Evolutionary conservation across 495 filamentous ascomycete species (phyloP).

Genomic region (Parathielavia appendiculata): DNA sequence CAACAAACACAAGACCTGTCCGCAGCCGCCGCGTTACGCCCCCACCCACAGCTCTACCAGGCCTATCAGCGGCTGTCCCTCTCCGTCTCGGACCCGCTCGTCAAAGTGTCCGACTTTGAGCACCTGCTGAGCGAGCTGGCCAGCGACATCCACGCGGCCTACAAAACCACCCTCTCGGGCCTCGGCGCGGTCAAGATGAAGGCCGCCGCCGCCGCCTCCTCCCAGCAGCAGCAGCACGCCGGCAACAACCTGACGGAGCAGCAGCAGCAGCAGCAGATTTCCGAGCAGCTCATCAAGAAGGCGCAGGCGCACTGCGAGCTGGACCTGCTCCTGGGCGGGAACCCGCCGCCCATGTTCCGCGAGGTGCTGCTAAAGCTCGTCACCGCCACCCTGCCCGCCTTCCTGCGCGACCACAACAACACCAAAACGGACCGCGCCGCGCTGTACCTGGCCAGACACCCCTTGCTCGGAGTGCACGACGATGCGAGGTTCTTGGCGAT

Average conservation of each 20-base stretch:
- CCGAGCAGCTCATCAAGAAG: constrained; percentile 37
- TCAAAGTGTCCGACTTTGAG: constrained; percentile 47
- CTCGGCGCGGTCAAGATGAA: constrained; percentile 29
- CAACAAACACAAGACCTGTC: constrained; percentile 19
- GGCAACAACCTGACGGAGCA: constrained; percentile 28
- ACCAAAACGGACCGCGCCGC: constrained; percentile 39
- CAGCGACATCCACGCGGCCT: constrained; percentile 43
- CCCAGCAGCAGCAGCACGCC: constrained; percentile 3
- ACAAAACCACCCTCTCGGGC: constrained; percentile 36
- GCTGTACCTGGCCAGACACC: constrained; percentile 49
- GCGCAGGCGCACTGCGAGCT: constrained; percentile 41
- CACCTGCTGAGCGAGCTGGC: constrained; percentile 42
- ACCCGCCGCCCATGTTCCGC: constrained; percentile 44
- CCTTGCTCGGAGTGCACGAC: constrained; percentile 46
- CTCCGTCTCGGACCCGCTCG: constrained; percentile 36
- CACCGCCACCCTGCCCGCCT: constrained; percentile 35
- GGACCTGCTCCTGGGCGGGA: constrained; percentile 43
- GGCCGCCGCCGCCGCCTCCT: background rate
- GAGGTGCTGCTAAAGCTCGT: constrained; percentile 47
- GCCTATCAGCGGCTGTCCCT: constrained; percentile 48
- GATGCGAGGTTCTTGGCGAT: constrained; percentile 26
- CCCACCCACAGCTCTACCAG: constrained; percentile 34
- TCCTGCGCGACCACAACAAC: constrained; percentile 19
- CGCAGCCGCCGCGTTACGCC: constrained; percentile 18
- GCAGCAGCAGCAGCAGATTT: constrained; percentile 25